Evolutionary conservation across 2,329 filamentous ascomycete species (phyloP), one percentile per base, ranked within the genome.

Genomic region (Xylaria sp.): DNA sequence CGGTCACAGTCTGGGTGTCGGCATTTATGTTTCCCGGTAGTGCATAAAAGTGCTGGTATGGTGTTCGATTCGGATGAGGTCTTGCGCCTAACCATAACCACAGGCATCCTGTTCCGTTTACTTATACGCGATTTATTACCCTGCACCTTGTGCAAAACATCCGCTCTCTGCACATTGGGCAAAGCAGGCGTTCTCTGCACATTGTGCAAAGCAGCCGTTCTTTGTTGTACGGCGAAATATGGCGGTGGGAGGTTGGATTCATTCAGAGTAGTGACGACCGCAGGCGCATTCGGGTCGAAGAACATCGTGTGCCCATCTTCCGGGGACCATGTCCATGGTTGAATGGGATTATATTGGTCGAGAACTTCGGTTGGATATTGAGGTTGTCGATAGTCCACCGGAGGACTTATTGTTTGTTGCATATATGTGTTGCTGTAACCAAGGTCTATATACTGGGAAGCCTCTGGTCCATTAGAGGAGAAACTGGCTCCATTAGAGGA

Each of bases 101-200:
- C 9, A 1, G 29, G 50, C 17, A 15, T 22, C 11, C 38, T 39
- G 25, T 42, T 63, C 13, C 64, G 63, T 45, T 62, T 73, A 25
- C 3, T 59, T 51, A 60, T n/a, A 62, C 54, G n/a, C 70, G 71
- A 15, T 63, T 61, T 17, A 36, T 60, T 59, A n/a, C n/a, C n/a
- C 39, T 72, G 82, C 3, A 76, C 79, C 50, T 78, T 76, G 33
- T 84, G 83, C 0, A 86, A 78, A 10, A 81, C 82, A 1, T 74
- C 77, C 0, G 80, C 81, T 76, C 80, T 84, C 62, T 81, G 79
- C n/a, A n/a, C n/a, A n/a, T n/a, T n/a, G n/a, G n/a, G n/a, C n/a
- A n/a, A n/a, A n/a, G n/a, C n/a, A n/a, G n/a, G n/a, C n/a, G n/a
- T n/a, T n/a, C n/a, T n/a, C 39, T 72, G 82, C 3, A 76, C 79